phyloP scores from a whole-genome alignment of 495 filamentous ascomycete genomes.

The Filosporella fistucella region DNA sequence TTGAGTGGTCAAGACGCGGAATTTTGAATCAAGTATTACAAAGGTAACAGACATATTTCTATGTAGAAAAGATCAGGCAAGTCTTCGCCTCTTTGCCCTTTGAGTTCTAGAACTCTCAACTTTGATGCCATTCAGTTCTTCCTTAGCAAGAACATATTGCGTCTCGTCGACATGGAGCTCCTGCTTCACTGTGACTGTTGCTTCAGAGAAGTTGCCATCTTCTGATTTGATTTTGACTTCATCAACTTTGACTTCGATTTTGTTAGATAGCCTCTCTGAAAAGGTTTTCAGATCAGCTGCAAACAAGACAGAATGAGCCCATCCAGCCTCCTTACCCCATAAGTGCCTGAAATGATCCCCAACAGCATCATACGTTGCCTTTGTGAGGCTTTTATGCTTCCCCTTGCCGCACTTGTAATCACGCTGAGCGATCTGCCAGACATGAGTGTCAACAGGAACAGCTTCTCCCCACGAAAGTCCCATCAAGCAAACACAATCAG shows the following conservation, averaged over 20 bases:
- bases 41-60: background rate
- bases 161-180: conserved; percentile 14
- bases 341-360: conserved; percentile 85
- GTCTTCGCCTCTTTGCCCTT: conserved; percentile 11
- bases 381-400: conserved; percentile 81
- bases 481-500: conserved; percentile 96
- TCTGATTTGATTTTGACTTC: conserved; percentile 27
- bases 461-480: conserved; percentile 95
- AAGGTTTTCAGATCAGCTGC: conserved; percentile 90
- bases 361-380: conserved; percentile 83
- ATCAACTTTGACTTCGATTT: conserved; percentile 45
- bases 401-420: conserved; percentile 91
- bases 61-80: background rate
- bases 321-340: conserved; percentile 93
- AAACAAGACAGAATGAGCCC: conserved; percentile 96
- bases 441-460: conserved; percentile 95
- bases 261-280: conserved; percentile 54
- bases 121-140: conserved; percentile 10
- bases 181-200: conserved; percentile 15
- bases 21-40: no score
- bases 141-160: conserved; percentile 11
- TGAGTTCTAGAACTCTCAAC: conserved; percentile 16
- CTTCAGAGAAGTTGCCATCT: conserved; percentile 16
- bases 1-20: no score
- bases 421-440: conserved; percentile 95